Conservation (phyloP, 352 stramenopile genomes). For the Phytophthora podocarpi region DNA sequence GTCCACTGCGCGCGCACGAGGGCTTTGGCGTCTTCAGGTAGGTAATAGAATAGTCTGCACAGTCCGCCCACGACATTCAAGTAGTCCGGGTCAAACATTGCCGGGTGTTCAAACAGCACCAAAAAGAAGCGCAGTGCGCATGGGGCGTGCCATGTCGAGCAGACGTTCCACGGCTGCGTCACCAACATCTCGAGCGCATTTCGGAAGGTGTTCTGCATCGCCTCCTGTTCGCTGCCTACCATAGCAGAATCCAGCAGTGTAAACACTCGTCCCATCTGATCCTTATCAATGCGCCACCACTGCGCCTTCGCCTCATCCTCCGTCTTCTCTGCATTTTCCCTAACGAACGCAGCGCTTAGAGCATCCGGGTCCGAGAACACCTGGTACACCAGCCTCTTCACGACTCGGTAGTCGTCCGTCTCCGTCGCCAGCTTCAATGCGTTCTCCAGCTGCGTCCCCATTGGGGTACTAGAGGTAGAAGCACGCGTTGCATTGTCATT, state of each 20-base stretch:
- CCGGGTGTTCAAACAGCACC: conserved; percentile 74
- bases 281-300: conserved; percentile 63
- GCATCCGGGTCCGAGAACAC: conserved; percentile 69
- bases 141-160: conserved; percentile 64
- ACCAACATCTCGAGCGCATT: conserved; percentile 75
- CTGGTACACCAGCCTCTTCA: conserved; percentile 72
- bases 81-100: conserved; percentile 82
- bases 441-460: conserved; percentile 50
- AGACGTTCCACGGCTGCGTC: conserved; percentile 77
- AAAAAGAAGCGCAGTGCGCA: conserved; percentile 64
- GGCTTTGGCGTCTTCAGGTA: conserved; percentile 51
- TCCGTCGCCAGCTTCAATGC: conserved; percentile 45
- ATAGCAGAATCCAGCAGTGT: conserved; percentile 48
- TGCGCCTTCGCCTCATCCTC: conserved; percentile 25
- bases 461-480: conserved; percentile 6
- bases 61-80: conserved; percentile 71
- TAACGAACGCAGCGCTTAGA: conserved; percentile 60
- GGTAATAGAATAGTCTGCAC: conserved; percentile 73
- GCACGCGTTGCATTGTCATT: neutral
- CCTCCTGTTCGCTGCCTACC: conserved; percentile 38
- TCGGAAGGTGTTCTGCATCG: conserved; percentile 72
- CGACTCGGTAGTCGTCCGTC: conserved; percentile 51
- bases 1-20: conserved; percentile 63
- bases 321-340: neutral
- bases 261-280: conserved; percentile 51